Base-by-base conservation (phyloP, 73 alveolate genomes). In the Tetrahymena elliotti region DNA sequence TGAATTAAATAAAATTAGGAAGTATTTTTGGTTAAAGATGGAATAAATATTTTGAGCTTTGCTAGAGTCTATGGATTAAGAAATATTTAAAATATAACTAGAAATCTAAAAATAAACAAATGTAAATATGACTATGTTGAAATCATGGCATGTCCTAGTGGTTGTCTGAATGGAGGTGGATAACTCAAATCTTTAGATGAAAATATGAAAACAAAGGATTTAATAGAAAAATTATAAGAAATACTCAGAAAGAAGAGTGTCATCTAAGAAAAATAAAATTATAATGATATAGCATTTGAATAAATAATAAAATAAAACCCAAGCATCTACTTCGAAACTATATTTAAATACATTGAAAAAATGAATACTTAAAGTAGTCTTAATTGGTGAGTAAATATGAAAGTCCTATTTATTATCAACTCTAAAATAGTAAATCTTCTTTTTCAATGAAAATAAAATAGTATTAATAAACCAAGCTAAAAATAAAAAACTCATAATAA, bases 111-210 rank as follows among this genome's bases (percentile, higher is more conserved):
- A 95, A 68, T 95, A 7, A 98, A 97, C 93, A 98, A 97, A 83
- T 97, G 98, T 84, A 95, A 98, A 52, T 99, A 99, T 94, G 98
- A 97, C 94, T 99, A 98, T 96, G 98, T 99, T 34, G 99, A 99
- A 96, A 97, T 99, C 39, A 99, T 98, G 99, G 99, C 99, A 3
- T 99, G 99, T 93, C 99, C 99, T 11, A 98, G 98, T 20, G 99
- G 99, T 47, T 99, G 99, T 94, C 95, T 99, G 20, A 99, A 99
- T 97, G 99, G 99, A 92, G 99, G 99, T 6, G 99, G 99, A 38
- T 97, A 99, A 94, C 96, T 98, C 33, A 68, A 68, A 24, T 68
- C 88, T 24, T 24, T 68, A 31, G 88, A 68, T 24, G 88, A 68
- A 68, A 68, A 68, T 31, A 68, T 68, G 36, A 68, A 68, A 31